Evolutionary conservation across 768 basidiomycete genomes (phyloP), one percentile per base, ranked within the genome.

Genomic region (Cubamyces lactineus): DNA sequence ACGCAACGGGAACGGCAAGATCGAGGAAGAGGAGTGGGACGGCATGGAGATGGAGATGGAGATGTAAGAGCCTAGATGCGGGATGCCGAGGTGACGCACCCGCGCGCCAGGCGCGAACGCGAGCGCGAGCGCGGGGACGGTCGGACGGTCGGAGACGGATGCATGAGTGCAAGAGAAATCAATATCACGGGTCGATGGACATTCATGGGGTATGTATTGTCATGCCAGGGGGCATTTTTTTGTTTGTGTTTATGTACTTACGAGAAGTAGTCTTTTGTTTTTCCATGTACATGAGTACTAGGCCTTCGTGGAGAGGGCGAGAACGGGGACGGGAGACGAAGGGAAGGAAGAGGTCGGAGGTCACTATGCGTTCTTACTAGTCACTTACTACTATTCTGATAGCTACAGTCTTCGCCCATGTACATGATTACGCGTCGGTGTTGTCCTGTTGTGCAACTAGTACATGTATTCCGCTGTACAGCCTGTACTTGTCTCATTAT

Each of bases 31-130:
- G 54, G 77, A 78, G 62, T 80, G 75, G 77, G 75, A 79, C 54
- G 76, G 81, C 52, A 74, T 77, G 75, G 80, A 81, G 61, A 88
- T 91, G 85, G 89, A 88, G 57, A 87, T 88, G 86, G 86, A 87
- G 68, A 84, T 88, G 83, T 73, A 65, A 68, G 42, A 19, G 28
- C 3, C 55, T n/a, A 19, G 40, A 41, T 45, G 26, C 23, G 34
- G 40, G 16, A 19, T 2, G 43, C 41, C 11, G 9, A 9, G 9
- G 34, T 11, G 34, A 34, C 9, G 34, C 34, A 34, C 34, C 34
- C 34, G 34, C 34, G 34, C 34, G 34, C 34, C 34, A 34, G 34
- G 34, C 34, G 34, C 34, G 34, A 34, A 34, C 34, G 34, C 34
- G 34, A 34, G 34, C 34, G 34, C 34, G 34, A 34, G 28, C 4